Evolutionary conservation across 495 filamentous ascomycete genomes (phyloP).

Genomic region (Aspergillus olivimuriae): DNA sequence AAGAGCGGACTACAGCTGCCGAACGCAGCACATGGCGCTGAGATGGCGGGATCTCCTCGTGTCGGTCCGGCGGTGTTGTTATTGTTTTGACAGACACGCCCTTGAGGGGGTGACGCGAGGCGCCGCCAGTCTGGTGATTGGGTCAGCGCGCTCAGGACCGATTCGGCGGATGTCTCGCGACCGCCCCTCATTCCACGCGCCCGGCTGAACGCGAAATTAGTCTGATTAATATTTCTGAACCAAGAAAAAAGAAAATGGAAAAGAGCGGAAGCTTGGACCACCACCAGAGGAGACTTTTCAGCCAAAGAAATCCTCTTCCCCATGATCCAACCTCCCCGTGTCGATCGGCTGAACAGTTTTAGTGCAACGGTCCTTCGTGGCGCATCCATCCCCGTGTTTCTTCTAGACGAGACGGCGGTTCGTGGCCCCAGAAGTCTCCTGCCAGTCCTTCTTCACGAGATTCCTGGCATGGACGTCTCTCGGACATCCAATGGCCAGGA

Average conservation of each 20-base stretch:
- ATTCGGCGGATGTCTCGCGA: conserved; percentile 10
- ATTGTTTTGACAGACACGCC: background rate
- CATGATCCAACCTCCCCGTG: background rate
- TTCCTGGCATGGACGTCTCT: no score
- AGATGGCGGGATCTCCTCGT: background rate
- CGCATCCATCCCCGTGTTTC: background rate
- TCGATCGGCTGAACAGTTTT: conserved; percentile 5
- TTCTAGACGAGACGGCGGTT: background rate
- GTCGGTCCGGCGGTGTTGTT: background rate
- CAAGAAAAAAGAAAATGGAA: no score
- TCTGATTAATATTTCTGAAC: conserved; percentile 4
- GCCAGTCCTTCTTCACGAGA: no score
- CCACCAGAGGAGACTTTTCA: no score
- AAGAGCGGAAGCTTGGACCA: no score
- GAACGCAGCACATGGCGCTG: background rate
- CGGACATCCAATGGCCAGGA: no score
- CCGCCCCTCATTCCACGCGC: conserved; percentile 19
- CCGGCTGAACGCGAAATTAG: conserved; percentile 10
- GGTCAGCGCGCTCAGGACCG: conserved; percentile 10
- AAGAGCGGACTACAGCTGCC: no score
- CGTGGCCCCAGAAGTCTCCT: no score
- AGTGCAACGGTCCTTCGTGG: conserved; percentile 5
- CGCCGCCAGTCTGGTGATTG: conserved; percentile 15
- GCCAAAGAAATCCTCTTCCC: conserved; percentile 7
- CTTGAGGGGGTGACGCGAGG: conserved; percentile 12